Evolutionary conservation across 2,329 filamentous ascomycete species (phyloP), one percentile per base, ranked within the genome.

Genomic region (Xylariaceae sp.): DNA sequence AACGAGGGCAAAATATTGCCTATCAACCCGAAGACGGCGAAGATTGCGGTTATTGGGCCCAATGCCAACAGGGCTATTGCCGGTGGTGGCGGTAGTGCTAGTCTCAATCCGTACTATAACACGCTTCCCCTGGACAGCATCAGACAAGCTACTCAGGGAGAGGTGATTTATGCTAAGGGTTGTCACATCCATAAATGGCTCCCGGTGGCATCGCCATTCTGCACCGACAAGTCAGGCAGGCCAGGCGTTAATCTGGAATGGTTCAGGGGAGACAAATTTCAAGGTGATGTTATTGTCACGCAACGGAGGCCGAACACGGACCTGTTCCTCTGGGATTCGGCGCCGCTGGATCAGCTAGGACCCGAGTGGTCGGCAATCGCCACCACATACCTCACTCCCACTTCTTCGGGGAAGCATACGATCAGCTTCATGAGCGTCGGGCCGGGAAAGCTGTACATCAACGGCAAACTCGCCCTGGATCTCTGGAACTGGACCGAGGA

Each of bases 271-370:
- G 84, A 87, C 59, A 76, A 79, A 54, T 86, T 87, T 57, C 69
- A 81, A 53, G 83, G 82, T 1, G 67, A 73, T 19, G 80, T 84
- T 9, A 73, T 77, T 0, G 74, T 84, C 15, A 73, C 79, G 2
- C 82, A 87, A 64, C 75, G 77, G 47, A 78, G 84, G 57, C 76
- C 73, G 7, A 85, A 84, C 63, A 86, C 83, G 0, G 84, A 87
- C 64, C 76, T 87, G 1, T 87, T 85, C 73, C 74, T 88, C 2
- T 87, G 84, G 84, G 85, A 88, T 61, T 87, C 84, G 2, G 84
- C 83, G 0, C 85, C 84, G 5, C 67, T 79, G 15, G 74, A 75
- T 19, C 74, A 84, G 55, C 76, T 85, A 13, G 79, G 83, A 0
- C 81, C 81, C 0, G 77, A 83, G 50, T 87, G 83, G 77, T 87